Conservation (phyloP, 441 rosid genomes). For the Theobroma grandiflorum region DNA sequence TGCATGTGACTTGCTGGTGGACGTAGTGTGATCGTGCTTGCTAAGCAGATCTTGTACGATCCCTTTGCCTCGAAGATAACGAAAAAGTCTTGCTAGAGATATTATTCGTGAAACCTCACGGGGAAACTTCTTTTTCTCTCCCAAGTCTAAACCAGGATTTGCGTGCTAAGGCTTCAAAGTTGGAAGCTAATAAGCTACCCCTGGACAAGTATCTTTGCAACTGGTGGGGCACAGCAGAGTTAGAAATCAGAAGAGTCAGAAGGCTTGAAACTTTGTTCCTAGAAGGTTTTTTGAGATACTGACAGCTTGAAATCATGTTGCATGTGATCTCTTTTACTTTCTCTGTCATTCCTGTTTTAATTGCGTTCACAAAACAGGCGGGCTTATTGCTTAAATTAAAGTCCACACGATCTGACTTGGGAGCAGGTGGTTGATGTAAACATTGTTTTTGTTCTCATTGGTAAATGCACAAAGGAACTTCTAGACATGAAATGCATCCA, state of each 20-base stretch:
- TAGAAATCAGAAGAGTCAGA: neutral
- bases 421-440: too few species aligned
- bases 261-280: neutral
- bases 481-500: too few species aligned
- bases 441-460: neutral
- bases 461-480: neutral
- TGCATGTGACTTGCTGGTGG: neutral
- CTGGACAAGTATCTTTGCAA: neutral
- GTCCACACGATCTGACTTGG: too few species aligned
- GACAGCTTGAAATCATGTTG: neutral
- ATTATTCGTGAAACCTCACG: neutral
- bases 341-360: neutral
- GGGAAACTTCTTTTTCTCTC: neutral
- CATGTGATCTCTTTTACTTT: constrained; percentile 3
- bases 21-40: neutral
- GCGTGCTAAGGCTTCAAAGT: neutral
- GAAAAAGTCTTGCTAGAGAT: neutral
- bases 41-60: too few species aligned
- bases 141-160: neutral
- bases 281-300: neutral
- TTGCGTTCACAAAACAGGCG: neutral
- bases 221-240: neutral
- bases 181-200: neutral
- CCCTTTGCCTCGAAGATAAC: neutral
- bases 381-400: too few species aligned